Percentiles rank a stretch among this genome's conserved stretches.
Evolutionary conservation across 2,329 filamentous ascomycete genomes (phyloP).

Genomic region (Colletotrichum chrysophilum): DNA sequence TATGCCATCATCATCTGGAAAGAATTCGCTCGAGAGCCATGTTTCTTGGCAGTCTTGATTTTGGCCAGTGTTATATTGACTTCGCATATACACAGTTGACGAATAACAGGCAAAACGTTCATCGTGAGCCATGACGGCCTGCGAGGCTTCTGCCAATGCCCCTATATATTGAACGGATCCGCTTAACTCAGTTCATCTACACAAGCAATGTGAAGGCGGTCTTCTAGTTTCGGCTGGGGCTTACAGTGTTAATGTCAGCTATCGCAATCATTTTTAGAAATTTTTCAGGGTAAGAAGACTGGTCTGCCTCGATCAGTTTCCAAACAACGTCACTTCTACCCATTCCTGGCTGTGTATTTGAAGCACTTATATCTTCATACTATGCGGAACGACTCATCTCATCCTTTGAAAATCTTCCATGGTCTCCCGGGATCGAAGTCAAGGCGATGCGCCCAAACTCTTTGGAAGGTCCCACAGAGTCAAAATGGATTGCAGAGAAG

Average conservation of each 20-base stretch:
- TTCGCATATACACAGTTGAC: neutral
- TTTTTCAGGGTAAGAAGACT: neutral
- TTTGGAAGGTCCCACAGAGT: neutral
- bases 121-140: neutral
- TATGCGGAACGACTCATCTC: neutral
- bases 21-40: neutral
- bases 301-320: neutral
- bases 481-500: neutral
- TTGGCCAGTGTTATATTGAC: neutral
- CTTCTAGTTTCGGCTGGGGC: neutral
- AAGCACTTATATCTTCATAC: neutral
- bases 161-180: neutral
- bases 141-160: neutral
- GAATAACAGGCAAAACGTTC: neutral
- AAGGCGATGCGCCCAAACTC: neutral
- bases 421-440: neutral
- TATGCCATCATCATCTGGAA: neutral
- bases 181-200: neutral
- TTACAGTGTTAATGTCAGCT: neutral
- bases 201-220: neutral
- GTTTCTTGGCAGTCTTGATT: neutral
- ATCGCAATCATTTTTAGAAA: neutral
- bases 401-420: neutral
- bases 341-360: neutral
- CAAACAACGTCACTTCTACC: neutral